Conservation (phyloP, 1,139 yeast species). For the Suhomyces anneliseae region DNA sequence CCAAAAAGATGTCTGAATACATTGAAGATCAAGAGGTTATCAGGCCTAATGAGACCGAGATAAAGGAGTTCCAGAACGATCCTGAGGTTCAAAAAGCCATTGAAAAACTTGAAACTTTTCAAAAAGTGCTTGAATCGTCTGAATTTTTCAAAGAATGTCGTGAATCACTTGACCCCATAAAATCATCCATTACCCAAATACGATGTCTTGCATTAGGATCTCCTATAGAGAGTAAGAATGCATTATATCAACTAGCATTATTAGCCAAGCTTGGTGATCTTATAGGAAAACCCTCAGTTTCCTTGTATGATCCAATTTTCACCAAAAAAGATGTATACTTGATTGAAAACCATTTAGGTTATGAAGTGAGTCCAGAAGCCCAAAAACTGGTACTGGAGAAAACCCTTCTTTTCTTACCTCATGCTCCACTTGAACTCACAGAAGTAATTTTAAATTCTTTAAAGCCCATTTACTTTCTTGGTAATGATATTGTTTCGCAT, state of each 20-base stretch:
- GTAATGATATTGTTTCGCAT: slow-evolving; percentile 51
- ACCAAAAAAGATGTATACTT: slow-evolving; percentile 40
- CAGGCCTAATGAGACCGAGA: neutral
- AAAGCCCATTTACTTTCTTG: slow-evolving; percentile 40
- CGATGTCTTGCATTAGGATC: slow-evolving; percentile 77
- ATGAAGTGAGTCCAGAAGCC: slow-evolving; percentile 22
- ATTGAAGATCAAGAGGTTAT: slow-evolving; percentile 3
- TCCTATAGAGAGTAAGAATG: slow-evolving; percentile 55
- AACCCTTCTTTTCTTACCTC: slow-evolving; percentile 63
- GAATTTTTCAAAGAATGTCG: slow-evolving; percentile 23
- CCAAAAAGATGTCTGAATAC: slow-evolving; percentile 7
- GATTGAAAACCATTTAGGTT: slow-evolving; percentile 21
- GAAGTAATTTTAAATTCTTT: slow-evolving; percentile 37
- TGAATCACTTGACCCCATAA: slow-evolving; percentile 11
- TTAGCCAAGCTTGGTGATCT: slow-evolving; percentile 37
- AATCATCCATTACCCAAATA: slow-evolving; percentile 28
- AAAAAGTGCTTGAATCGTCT: slow-evolving; percentile 17
- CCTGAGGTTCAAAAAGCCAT: neutral
- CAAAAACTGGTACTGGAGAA: slow-evolving; percentile 16
- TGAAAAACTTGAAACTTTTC: neutral
- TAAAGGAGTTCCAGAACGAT: neutral
- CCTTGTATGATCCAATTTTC: slow-evolving; percentile 69
- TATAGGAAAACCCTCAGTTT: slow-evolving; percentile 29
- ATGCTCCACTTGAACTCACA: slow-evolving; percentile 66
- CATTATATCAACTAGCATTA: slow-evolving; percentile 66